Percentiles rank a stretch among this genome's conserved stretches.
Evolutionary conservation across 305 asterid species (phyloP).

Genomic region (Rubia occidens): DNA sequence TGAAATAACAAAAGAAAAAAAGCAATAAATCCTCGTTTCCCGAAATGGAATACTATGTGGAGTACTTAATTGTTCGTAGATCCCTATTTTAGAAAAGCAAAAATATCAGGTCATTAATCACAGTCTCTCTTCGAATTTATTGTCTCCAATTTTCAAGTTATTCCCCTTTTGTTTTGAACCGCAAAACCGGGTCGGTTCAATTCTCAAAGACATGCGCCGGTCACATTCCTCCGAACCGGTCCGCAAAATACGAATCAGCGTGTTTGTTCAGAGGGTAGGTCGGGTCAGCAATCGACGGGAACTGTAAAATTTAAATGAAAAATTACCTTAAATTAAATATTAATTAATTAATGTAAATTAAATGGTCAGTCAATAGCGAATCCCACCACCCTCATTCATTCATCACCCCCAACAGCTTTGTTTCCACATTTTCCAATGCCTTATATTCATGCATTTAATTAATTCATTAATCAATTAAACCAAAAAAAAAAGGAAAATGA

Average conservation of each 20-base stretch:
- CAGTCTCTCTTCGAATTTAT: not conserved
- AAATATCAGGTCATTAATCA: too few species aligned
- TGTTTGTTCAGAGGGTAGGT: not conserved
- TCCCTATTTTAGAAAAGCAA: too few species aligned
- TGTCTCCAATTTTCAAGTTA: not conserved
- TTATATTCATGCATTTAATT: slow-evolving; percentile 16
- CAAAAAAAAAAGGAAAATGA: not conserved
- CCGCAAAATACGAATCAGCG: slow-evolving; percentile 38
- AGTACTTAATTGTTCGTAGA: too few species aligned
- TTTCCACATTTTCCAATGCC: slow-evolving; percentile 34
- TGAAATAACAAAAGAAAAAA: too few species aligned
- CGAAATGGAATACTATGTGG: too few species aligned
- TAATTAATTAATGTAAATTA: slow-evolving; percentile 14
- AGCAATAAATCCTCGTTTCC: too few species aligned
- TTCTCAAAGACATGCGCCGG: slow-evolving; percentile 21
- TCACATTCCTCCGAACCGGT: slow-evolving; percentile 35
- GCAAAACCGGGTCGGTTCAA: slow-evolving; percentile 5
- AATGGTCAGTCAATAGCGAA: slow-evolving; percentile 22
- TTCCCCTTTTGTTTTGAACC: not conserved
- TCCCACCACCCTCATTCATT: slow-evolving; percentile 29
- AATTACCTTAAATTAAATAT: not conserved
- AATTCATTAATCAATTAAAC: not conserved
- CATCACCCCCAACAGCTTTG: slow-evolving; percentile 16
- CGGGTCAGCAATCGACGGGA: not conserved
- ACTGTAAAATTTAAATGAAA: not conserved